Evolutionary conservation across 2,329 filamentous ascomycete genomes (phyloP), one percentile per base, ranked within the genome.

Genomic region (Calonectria montana): DNA sequence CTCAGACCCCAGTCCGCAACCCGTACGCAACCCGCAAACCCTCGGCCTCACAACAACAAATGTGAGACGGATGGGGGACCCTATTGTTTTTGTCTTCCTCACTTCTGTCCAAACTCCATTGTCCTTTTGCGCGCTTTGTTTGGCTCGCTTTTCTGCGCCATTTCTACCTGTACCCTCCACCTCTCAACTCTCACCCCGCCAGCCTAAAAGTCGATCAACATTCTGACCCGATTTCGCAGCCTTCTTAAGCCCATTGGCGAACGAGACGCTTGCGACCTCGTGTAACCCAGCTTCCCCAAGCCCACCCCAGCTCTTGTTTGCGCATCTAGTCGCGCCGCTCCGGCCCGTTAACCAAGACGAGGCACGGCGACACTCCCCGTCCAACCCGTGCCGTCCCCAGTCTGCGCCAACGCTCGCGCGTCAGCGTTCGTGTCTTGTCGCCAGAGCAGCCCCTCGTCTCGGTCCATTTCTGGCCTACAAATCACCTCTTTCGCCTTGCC

Each of bases 181-280:
- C 70, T 43, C 61, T 57, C 63, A 65, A 23, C 23, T 48, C 62
- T 47, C 43, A 25, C 45, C 37, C 57, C 47, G 37, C 65, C 57
- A 55, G 53, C 47, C 61, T 48, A 59, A 67, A 67, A 57, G 45
- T 64, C 50, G 21, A 57, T 31, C 61, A 62, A 53, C 70, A 70
- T 72, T 71, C 76, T 79, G 77, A 79, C 76, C 74, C 77, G 76
- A 77, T 75, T 73, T 77, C 73, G 65, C 67, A 76, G 71, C 75
- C 74, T 72, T 67, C 67, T 74, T 69, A 71, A 57, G 71, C 69
- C 71, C 70, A 77, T 78, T 79, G 77, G 73, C 76, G 76, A 78
- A 78, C 77, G 76, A 79, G 75, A 78, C 72, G 76, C 73, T 77
- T 74, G 74, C 65, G 62, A 69, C 70, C 68, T 74, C 76, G 77